These are phyloP conservation scores for Skeletonema tropicum DNA, from an alignment of 108 stramenopile genomes.

Conservation along the genomic window DNA sequence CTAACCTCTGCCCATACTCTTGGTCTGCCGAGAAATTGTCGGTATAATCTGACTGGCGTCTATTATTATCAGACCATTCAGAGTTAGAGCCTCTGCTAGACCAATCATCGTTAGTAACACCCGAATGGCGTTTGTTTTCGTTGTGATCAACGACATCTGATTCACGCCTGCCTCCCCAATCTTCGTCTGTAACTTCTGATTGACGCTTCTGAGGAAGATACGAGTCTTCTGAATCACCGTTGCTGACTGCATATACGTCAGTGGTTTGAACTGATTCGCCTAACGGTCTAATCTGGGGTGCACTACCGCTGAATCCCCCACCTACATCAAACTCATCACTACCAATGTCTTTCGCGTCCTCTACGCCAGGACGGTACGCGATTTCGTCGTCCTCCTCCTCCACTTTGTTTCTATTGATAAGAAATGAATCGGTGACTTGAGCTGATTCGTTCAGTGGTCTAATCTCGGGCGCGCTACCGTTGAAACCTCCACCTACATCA, in stretches of 20 bases:
- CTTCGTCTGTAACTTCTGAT: conserved; percentile 3
- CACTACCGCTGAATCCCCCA: neutral
- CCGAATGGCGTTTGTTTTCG: conserved; percentile 1
- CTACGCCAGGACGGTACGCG: neutral
- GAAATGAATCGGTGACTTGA: neutral
- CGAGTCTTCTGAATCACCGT: neutral
- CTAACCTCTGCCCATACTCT: neutral
- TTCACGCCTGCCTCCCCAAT: neutral
- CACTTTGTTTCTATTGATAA: too few species aligned
- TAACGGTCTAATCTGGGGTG: neutral
- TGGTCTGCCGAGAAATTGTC: neutral
- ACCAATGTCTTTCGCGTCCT: neutral
- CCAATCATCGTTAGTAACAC: neutral
- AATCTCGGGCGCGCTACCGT: neutral
- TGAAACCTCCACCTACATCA: conserved; percentile 10
- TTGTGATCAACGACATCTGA: neutral
- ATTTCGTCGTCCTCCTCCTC: too few species aligned
- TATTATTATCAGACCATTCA: neutral
- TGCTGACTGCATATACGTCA: neutral
- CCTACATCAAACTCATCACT: neutral
- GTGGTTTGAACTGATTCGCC: neutral
- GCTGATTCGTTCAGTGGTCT: neutral
- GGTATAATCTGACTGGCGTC: neutral
- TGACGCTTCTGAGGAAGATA: neutral
- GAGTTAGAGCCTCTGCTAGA: neutral